These are phyloP conservation scores for Bodo saltans DNA, from an alignment of 78 protist genomes.

Conservation along the genomic window DNA sequence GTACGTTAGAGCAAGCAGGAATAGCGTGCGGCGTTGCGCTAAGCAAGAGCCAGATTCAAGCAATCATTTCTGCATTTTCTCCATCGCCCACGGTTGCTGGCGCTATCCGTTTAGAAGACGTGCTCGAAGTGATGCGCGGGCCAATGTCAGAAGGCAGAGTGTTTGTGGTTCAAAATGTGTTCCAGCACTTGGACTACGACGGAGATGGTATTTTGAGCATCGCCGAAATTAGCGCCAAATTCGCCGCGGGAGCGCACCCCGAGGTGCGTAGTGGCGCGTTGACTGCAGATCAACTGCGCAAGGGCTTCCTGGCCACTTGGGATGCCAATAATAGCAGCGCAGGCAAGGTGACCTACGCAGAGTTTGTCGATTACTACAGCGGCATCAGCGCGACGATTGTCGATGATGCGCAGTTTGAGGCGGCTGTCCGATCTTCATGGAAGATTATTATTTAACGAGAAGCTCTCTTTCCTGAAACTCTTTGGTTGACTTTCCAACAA, in stretches of 20 bases:
- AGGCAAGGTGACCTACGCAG: slow-evolving; percentile 12
- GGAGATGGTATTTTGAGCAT: background rate
- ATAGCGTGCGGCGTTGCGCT: background rate
- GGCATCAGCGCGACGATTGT: slow-evolving; percentile 24
- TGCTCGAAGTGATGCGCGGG: slow-evolving; percentile 10
- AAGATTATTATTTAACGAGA: background rate
- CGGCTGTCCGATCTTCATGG: background rate
- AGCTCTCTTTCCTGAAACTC: background rate
- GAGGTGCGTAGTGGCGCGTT: background rate
- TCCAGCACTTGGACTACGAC: slow-evolving; percentile 1
- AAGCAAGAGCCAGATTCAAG: background rate
- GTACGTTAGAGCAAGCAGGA: background rate
- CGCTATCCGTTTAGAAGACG: background rate
- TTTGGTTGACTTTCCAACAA: background rate
- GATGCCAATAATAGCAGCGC: background rate
- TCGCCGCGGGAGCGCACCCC: background rate
- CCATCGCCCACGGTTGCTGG: too few species aligned
- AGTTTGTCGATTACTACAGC: slow-evolving; percentile 25
- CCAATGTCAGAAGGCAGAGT: background rate
- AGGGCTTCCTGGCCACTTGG: background rate
- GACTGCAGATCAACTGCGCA: background rate
- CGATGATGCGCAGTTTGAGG: slow-evolving; percentile 1
- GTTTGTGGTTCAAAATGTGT: background rate
- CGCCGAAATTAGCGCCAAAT: background rate
- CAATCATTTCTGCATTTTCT: background rate